Base-by-base conservation (phyloP, 768 basidiomycete genomes). In the Suillus fuscotomentosus region DNA sequence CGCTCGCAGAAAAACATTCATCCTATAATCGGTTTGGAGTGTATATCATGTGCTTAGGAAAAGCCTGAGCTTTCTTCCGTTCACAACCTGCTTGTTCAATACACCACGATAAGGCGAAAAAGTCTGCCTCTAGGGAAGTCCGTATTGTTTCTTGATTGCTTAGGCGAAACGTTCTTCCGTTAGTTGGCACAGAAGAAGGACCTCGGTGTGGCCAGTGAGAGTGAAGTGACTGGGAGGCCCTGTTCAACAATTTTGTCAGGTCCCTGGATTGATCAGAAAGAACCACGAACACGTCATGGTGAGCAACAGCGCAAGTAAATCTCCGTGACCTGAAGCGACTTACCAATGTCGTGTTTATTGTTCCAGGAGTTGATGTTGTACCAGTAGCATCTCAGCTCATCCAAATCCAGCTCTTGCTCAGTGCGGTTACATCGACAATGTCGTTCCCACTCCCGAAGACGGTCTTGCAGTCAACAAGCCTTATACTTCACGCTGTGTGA, bases 331-430 rank as follows among this genome's bases (percentile, higher is more conserved):
- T 54, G 53, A 10, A 54, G 53, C 4, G 17, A 54, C 53, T 34
- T 24, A 45, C 31, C 20, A 10, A n/a, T 3, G 4, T 34, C 53
- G 34, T 47, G 34, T 20, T 2, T 43, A 20, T 54, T 41, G 36
- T 20, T 22, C 57, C 53, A 70, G 70, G 69, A 70, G 51, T 69
- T 69, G 7, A 70, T 69, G 70, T 65, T 70, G 50, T 63, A 66
- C 54, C 67, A 65, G 20, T 68, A 67, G 70, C 50, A 61, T 15
- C 51, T 56, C 22, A 6, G 10, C 20, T 63, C 61, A 9, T 65
- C 66, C 27, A 65, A 45, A 38, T 67, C 63, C 64, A 63, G 57
- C 2, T 64, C 47, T 22, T 70, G 36, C 36, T 38, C 10, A 38
- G 36, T 38, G 36, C 36, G 31, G 70, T 51, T 70, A 69, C 42